Base-by-base conservation (phyloP, 257 asterid genomes). In the Oldenlandia corymbosa region DNA sequence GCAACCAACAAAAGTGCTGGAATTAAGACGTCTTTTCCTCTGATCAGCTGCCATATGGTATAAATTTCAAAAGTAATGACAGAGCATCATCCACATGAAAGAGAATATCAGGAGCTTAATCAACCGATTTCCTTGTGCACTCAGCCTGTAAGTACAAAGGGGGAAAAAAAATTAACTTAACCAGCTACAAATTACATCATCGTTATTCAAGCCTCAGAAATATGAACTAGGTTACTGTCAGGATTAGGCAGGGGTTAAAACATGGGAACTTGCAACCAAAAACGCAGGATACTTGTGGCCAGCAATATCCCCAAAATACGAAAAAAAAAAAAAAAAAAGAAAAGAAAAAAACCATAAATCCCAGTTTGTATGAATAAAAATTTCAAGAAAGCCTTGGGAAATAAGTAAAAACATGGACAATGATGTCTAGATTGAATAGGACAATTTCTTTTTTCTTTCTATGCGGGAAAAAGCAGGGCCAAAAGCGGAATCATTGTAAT, bases 11-110 rank as follows among this genome's bases (percentile, higher is more conserved):
- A 78, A 72, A 75, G 76, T 79, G 67, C 86, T 65, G 72, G 91
- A 79, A 76, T 73, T 80, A 20, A 76, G 69, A 64, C 85, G 78
- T 76, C 84, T 89, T 79, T 80, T 84, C 46, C 84, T 77, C 80
- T 84, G 90, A 84, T 87, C 88, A 69, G 91, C 90, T 54, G 84
- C 88, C 97, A 89, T 89, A 61, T 51, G 54, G 61, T 21, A 63
- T 48, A 66, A 71, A 51, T 66, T 52, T 76, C 68, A 75, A 69
- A 50, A 30, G 71, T 70, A 39, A 6, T 8, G 48, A 37, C 31
- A 63, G 45, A 61, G 65, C 80, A 75, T 75, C 61, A 67, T 60
- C 54, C 17, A 13, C 46, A 12, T 43, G n/a, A 52, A 53, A 58
- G 49, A 67, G 61, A n/a, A n/a, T 66, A 58, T 73, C 67, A 73